Base-by-base conservation (phyloP, 495 filamentous ascomycete species). In the Penicillium riverlandense region DNA sequence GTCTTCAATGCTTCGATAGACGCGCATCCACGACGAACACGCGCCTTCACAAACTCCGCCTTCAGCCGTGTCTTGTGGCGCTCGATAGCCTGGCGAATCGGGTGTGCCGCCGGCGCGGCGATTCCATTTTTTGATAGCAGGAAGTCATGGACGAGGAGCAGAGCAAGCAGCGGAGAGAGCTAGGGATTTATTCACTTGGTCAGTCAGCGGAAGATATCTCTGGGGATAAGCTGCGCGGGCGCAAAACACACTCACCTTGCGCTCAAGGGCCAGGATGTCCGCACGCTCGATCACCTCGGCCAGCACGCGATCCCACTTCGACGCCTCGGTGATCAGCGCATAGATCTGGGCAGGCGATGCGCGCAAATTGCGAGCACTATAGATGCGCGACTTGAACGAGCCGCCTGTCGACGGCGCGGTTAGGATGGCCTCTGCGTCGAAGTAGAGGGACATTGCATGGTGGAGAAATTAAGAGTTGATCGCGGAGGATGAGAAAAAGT, bases 291-390 rank as follows among this genome's bases (percentile, higher is more conserved):
- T 80, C 4, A 96, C 83, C 45, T 94, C 88, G 40, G 88, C 86
- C 11, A 98, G 67, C 3, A 96, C 71, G 14, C 74, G 58, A 47
- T 88, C 88, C 88, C 94, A 95, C 83, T 95, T 96, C 36, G 85
- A 78, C 2, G 88, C 81, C 58, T 96, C 90, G 29, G 80, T 78
- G 32, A 84, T 80, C 7, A 98, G 66, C 2, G 92, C 92, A 55
- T 90, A 96, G 37, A 97, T 65, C 50, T 92, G 85, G 13, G 85
- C 83, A 0, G 84, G 87, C 0, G 79, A 75, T 1, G 86, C 88
- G 47, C 89, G 91, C 12, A 86, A 62, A 14, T 72, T 67, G 41
- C 77, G 77, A 43, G 75, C 70, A 31, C 58, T 70, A 64, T 88
- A 96, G 41, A 95, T 75, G 28, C 85, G 72, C 1, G 87, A 84